phyloP scores from a whole-genome alignment of 2,329 filamentous ascomycete species.

The Scopulariopsis brevicaulis region DNA sequence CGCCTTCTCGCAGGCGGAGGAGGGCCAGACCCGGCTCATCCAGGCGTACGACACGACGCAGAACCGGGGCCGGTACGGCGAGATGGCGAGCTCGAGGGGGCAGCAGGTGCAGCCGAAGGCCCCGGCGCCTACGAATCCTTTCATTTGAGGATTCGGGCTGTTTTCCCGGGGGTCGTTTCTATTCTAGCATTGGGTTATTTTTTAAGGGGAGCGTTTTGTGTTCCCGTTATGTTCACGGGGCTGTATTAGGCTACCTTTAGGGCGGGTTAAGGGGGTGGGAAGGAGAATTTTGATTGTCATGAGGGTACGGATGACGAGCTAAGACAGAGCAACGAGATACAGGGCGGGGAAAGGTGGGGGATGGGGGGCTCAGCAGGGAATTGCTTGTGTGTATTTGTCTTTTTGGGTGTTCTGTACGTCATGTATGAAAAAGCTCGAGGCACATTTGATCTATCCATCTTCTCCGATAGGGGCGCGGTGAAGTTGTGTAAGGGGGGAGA shows the following conservation, averaged over 20 bases:
- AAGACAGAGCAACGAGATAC: background rate
- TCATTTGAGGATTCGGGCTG: background rate
- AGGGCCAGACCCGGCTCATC: slow-evolving; percentile 86
- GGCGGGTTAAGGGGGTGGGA: no score
- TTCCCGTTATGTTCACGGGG: no score
- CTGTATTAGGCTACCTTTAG: no score
- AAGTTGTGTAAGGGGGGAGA: background rate
- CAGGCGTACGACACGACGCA: slow-evolving; percentile 97
- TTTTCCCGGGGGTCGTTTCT: background rate
- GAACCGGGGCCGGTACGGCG: slow-evolving; percentile 82
- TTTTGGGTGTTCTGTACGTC: background rate
- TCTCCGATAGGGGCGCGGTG: background rate
- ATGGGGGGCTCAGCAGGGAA: background rate
- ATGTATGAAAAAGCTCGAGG: background rate
- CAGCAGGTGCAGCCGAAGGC: slow-evolving; percentile 7
- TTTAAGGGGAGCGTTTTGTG: background rate
- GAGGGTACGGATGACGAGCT: background rate
- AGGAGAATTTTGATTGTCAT: background rate
- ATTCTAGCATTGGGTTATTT: background rate
- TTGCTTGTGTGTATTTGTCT: background rate
- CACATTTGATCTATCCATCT: background rate
- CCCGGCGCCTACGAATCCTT: background rate
- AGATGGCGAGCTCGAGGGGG: slow-evolving; percentile 58
- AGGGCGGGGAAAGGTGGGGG: background rate
- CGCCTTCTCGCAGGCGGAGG: slow-evolving; percentile 94